Percentiles rank a stretch among this genome's conserved stretches.
Evolutionary conservation across 2,329 filamentous ascomycete genomes (phyloP).

Genomic region (Fusarium sterilihyphosum): DNA sequence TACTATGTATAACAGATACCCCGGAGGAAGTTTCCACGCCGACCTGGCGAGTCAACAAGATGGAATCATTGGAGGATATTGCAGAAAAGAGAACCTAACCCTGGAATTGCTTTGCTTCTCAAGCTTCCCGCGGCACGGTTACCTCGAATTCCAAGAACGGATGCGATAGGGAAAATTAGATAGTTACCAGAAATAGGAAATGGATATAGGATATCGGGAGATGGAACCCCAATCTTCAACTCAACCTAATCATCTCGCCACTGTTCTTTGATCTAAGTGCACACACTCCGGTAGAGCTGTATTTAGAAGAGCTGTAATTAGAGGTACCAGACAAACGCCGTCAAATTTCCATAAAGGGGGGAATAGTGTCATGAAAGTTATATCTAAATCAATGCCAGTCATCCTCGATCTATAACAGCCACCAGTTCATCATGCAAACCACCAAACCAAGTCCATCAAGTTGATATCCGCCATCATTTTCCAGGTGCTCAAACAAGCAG

Average conservation of each 20-base stretch:
- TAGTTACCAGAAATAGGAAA: slow-evolving; percentile 30
- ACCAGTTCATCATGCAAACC: slow-evolving; percentile 4
- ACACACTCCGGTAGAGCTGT: neutral
- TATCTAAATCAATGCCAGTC: slow-evolving; percentile 42
- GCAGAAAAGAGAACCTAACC: neutral
- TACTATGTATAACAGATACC: slow-evolving; percentile 45
- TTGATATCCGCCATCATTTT: slow-evolving; percentile 6
- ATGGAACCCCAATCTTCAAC: slow-evolving; percentile 14
- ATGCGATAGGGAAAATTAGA: slow-evolving; percentile 6
- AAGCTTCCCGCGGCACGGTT: neutral
- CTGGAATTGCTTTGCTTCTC: neutral
- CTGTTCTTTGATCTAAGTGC: neutral
- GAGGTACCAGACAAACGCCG: neutral
- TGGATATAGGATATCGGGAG: slow-evolving; percentile 12
- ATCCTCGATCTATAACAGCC: slow-evolving; percentile 29
- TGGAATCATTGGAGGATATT: slow-evolving; percentile 26
- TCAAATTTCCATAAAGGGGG: slow-evolving; percentile 26
- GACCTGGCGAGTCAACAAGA: slow-evolving; percentile 30
- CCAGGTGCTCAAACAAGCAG: neutral
- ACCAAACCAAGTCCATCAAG: neutral
- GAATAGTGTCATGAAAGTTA: slow-evolving; percentile 41
- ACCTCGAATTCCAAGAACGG: neutral
- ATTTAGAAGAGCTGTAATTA: neutral
- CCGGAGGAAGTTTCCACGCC: slow-evolving; percentile 37
- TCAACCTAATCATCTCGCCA: neutral